Percentiles rank a stretch among this genome's conserved stretches.
Evolutionary conservation across 202 grass and related monocot species (phyloP).

Genomic region (Zizania palustris): DNA sequence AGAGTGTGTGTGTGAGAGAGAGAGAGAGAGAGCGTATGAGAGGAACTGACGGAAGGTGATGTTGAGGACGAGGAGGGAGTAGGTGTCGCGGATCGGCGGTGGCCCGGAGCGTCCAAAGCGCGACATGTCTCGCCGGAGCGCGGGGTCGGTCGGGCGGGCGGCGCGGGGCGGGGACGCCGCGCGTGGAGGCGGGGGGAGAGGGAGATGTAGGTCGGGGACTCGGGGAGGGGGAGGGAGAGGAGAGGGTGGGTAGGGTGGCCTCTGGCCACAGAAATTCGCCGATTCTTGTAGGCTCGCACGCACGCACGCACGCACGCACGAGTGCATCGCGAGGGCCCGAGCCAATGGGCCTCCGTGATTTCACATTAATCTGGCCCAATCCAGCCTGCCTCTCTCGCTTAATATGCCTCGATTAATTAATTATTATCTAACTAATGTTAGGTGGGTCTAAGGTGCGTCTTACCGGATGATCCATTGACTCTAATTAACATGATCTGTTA

Average conservation of each 20-base stretch:
- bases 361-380: not conserved
- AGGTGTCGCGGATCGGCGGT: constrained; percentile 83
- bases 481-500: too few species aligned
- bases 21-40: too few species aligned
- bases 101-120: constrained; percentile 93
- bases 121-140: constrained; percentile 67
- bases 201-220: not conserved
- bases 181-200: constrained; percentile 18
- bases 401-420: too few species aligned
- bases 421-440: too few species aligned
- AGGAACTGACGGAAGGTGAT: constrained; percentile 81
- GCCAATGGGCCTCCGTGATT: not conserved
- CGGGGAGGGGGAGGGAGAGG: not conserved
- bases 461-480: too few species aligned
- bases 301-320: constrained; percentile 31
- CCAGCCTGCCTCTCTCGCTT: too few species aligned
- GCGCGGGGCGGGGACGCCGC: constrained; percentile 31
- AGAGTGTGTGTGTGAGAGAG: not conserved
- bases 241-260: not conserved
- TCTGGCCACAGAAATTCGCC: not conserved
- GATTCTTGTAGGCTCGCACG: constrained; percentile 44
- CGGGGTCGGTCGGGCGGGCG: not conserved
- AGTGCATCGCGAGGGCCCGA: too few species aligned
- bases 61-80: constrained; percentile 97
- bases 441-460: too few species aligned